Evolutionary conservation across 768 basidiomycete species (phyloP).

Genomic region (Boletus rufocinnamomeus): DNA sequence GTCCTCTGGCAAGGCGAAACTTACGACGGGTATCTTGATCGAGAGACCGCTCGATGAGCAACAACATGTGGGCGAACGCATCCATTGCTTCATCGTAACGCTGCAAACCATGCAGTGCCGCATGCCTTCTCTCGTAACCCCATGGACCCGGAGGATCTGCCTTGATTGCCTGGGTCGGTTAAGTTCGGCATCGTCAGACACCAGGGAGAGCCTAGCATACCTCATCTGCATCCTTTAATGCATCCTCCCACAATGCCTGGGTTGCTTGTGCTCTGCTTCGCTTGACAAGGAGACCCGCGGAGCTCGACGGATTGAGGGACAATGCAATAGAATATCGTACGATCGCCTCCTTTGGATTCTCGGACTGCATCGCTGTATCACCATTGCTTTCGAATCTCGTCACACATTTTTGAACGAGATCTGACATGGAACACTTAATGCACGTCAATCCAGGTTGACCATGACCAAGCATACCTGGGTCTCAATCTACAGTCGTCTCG

Average conservation of each 20-base stretch:
- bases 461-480: too few species aligned
- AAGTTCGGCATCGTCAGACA: not conserved
- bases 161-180: not conserved
- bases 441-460: too few species aligned
- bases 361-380: too few species aligned
- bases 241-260: slow-evolving; percentile 7
- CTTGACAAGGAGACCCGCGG: slow-evolving; percentile 2
- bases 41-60: not conserved
- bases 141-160: not conserved
- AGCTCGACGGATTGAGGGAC: not conserved
- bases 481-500: too few species aligned
- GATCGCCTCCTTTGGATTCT: too few species aligned
- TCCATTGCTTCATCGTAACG: slow-evolving; percentile 1
- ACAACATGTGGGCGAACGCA: not conserved
- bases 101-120: slow-evolving; percentile 3
- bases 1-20: not conserved
- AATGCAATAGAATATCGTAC: slow-evolving; percentile 7
- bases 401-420: too few species aligned
- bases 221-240: slow-evolving; percentile 15
- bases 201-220: not conserved
- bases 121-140: slow-evolving; percentile 8
- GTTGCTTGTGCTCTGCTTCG: slow-evolving; percentile 3
- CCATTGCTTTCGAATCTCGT: too few species aligned
- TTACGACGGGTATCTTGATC: not conserved
- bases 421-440: too few species aligned